A percentile compares a stretch with the other conserved stretches of the same genome.
Conservation (phyloP, 2,329 filamentous ascomycete genomes). For the Hypoxylon sp. region DNA sequence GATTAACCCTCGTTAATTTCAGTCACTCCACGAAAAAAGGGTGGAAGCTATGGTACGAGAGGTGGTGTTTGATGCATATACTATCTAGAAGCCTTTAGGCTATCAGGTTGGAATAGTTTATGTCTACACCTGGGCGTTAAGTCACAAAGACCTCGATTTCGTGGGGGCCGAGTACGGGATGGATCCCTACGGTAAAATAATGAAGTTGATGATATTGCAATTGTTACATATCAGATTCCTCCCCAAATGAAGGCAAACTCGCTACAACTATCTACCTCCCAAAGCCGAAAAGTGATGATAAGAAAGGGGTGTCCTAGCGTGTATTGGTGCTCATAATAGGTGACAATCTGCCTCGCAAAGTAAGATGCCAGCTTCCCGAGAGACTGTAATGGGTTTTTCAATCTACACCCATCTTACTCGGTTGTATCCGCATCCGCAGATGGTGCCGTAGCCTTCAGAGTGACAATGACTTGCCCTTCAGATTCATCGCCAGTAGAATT, state of each 20-base stretch:
- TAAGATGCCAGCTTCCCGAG: conserved; percentile 3
- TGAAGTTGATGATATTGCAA: background rate
- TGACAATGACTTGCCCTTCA: conserved; percentile 41
- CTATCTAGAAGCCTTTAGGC: background rate
- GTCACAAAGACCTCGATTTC: background rate
- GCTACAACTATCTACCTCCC: conserved; percentile 3
- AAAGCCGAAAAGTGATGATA: conserved; percentile 2
- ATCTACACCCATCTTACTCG: conserved; percentile 1
- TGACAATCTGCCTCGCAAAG: background rate
- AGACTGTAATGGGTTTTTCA: background rate
- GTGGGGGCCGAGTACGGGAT: background rate
- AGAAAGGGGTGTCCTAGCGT: conserved; percentile 8
- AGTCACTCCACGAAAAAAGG: background rate
- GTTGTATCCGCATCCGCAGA: conserved; percentile 7
- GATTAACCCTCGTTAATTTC: background rate
- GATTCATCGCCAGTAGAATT: conserved; percentile 45
- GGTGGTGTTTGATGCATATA: background rate
- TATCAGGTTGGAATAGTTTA: background rate
- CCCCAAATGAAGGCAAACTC: conserved; percentile 8
- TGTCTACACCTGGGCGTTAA: background rate
- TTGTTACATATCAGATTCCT: conserved; percentile 1
- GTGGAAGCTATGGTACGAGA: background rate
- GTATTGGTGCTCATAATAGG: background rate
- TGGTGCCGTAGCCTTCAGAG: conserved; percentile 45
- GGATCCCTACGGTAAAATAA: background rate